phyloP scores from a whole-genome alignment of 306 rosid genomes.

The Cajanus cajan region DNA sequence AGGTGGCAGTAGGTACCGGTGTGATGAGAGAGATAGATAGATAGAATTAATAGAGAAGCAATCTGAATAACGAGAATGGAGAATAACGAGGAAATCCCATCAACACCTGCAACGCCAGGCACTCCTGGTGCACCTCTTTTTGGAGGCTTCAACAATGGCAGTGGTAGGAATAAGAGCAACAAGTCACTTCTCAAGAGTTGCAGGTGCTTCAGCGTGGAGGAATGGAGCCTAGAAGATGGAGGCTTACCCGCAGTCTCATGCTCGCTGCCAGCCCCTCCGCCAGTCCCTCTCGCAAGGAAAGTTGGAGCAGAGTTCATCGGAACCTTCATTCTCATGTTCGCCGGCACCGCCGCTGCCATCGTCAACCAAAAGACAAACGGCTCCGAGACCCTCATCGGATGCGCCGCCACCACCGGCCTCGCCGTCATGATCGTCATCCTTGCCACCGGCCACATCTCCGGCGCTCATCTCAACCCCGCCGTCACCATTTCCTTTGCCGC shows the following conservation, averaged over 20 bases:
- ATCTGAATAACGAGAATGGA: background rate
- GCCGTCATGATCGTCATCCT: conserved; percentile 80
- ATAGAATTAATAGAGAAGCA: too few species aligned
- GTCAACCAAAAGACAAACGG: conserved; percentile 76
- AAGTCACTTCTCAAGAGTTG: conserved; percentile 57
- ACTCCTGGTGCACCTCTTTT: conserved; percentile 80
- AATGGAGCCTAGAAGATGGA: conserved; percentile 72
- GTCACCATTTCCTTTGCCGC: conserved; percentile 91
- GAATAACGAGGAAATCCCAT: conserved; percentile 55
- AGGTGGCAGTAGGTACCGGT: background rate
- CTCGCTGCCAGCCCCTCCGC: conserved; percentile 64
- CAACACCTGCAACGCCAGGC: conserved; percentile 73
- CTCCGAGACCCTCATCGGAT: conserved; percentile 65
- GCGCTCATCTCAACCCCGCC: conserved; percentile 92
- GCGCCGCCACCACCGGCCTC: conserved; percentile 71
- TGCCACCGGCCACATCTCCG: conserved; percentile 87
- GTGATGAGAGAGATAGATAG: too few species aligned
- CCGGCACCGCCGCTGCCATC: conserved; percentile 73
- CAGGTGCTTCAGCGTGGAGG: conserved; percentile 53
- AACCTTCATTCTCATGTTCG: conserved; percentile 67
- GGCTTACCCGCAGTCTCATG: conserved; percentile 56
- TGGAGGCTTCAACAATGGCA: conserved; percentile 47
- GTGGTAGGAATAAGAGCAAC: conserved; percentile 25
- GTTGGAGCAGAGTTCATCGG: conserved; percentile 96
- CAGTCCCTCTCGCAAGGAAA: conserved; percentile 69